Evolutionary conservation across 805 yeast genomes (phyloP).

Genomic region (Brettanomyces naardenensis): DNA sequence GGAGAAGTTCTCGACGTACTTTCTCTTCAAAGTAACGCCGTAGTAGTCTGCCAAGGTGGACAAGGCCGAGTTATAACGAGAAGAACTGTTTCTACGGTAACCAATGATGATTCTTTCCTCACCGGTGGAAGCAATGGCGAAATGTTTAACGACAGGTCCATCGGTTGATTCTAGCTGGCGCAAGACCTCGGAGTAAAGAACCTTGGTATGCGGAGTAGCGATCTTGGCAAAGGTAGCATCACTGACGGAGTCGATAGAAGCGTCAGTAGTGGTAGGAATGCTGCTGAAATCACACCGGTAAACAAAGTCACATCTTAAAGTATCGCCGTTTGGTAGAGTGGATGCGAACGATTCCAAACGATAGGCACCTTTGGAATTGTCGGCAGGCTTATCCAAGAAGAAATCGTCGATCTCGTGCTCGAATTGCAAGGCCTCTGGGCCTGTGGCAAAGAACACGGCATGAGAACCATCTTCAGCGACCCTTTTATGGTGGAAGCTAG

Average conservation of each 20-base stretch:
- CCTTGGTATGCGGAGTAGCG: constrained; percentile 73
- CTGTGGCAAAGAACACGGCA: constrained; percentile 85
- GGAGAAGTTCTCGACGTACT: constrained; percentile 89
- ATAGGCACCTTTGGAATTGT: constrained; percentile 33
- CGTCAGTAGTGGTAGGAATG: constrained; percentile 25
- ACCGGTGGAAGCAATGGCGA: constrained; percentile 67
- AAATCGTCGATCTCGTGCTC: constrained; percentile 76
- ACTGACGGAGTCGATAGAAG: constrained; percentile 59
- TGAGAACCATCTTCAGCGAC: constrained; percentile 60
- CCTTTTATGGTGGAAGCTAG: constrained; percentile 65
- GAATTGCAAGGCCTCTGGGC: constrained; percentile 34
- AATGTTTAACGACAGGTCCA: constrained; percentile 90
- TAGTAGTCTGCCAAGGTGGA: constrained; percentile 84
- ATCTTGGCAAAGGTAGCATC: constrained; percentile 73
- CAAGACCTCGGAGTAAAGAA: constrained; percentile 66
- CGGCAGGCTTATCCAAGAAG: constrained; percentile 59
- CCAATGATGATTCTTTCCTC: constrained; percentile 89
- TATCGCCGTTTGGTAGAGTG: constrained; percentile 41
- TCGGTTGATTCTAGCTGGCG: constrained; percentile 60
- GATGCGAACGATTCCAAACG: constrained; percentile 78
- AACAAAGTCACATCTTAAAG: constrained; percentile 64
- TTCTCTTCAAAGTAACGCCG: constrained; percentile 74
- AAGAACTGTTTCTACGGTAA: constrained; percentile 74
- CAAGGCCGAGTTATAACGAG: constrained; percentile 81
- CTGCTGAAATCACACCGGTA: constrained; percentile 57